Percentiles rank a stretch among this genome's conserved stretches.
Evolutionary conservation across 495 filamentous ascomycete genomes (phyloP).

Genomic region (Pseudomonodictys pantanalensis): DNA sequence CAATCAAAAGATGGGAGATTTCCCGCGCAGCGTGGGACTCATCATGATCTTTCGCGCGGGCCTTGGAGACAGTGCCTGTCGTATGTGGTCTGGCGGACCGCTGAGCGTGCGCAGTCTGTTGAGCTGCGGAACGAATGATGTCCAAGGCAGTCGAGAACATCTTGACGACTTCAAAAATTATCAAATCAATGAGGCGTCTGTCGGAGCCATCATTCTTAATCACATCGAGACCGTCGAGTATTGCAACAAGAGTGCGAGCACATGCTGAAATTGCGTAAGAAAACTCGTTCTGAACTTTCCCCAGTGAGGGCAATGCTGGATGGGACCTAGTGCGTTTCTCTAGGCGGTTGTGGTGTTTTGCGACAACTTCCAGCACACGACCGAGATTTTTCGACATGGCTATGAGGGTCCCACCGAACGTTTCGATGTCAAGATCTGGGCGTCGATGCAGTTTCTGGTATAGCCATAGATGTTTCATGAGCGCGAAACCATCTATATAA

Average conservation of each 20-base stretch:
- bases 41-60: not conserved
- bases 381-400: slow-evolving; percentile 10
- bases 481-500: slow-evolving; percentile 2
- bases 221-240: slow-evolving; percentile 20
- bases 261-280: slow-evolving; percentile 11
- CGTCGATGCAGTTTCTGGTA: slow-evolving; percentile 16
- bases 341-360: slow-evolving; percentile 5
- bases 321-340: not conserved
- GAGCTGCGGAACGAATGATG: slow-evolving; percentile 13
- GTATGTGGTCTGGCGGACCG: not conserved
- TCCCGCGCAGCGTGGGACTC: not conserved
- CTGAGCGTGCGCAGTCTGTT: not conserved
- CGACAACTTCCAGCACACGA: slow-evolving; percentile 8
- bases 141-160: slow-evolving; percentile 27
- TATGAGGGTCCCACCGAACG: slow-evolving; percentile 18
- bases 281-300: slow-evolving; percentile 16
- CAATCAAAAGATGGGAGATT: slow-evolving; percentile 19
- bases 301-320: not conserved
- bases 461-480: slow-evolving; percentile 15
- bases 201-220: not conserved
- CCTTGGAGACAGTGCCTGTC: not conserved
- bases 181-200: not conserved
- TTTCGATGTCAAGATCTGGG: not conserved
- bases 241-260: slow-evolving; percentile 12
- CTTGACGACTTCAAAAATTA: slow-evolving; percentile 26